Conservation (phyloP, 352 stramenopile genomes). For the Phytophthora tentaculata region DNA sequence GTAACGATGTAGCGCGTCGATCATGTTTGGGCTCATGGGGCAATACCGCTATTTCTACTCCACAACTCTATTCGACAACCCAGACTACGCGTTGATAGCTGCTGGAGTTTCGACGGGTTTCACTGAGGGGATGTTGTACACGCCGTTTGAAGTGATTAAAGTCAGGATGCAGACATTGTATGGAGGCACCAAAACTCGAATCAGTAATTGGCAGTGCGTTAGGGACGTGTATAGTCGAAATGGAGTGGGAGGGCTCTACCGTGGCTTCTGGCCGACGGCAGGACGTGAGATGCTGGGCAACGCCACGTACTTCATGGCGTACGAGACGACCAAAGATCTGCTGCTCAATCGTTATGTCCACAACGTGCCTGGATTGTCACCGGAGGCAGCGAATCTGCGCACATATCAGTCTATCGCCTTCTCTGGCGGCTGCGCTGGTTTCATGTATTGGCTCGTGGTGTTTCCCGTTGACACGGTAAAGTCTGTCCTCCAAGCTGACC, state of each 20-base stretch:
- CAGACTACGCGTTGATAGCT: conserved; percentile 55
- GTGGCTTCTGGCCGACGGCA: conserved; percentile 66
- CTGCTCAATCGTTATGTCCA: conserved; percentile 66
- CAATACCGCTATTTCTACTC: conserved; percentile 80
- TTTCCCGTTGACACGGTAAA: conserved; percentile 88
- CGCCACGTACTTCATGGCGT: conserved; percentile 85
- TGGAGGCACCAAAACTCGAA: conserved; percentile 49
- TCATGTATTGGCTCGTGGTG: conserved; percentile 87
- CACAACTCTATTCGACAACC: conserved; percentile 65
- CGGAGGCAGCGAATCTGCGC: conserved; percentile 62
- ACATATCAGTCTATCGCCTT: conserved; percentile 80
- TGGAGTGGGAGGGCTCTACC: conserved; percentile 77
- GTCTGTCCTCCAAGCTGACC: conserved; percentile 82
- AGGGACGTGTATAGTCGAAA: conserved; percentile 67
- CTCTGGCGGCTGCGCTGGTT: conserved; percentile 75
- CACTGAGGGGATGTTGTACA: conserved; percentile 72
- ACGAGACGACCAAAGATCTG: conserved; percentile 74
- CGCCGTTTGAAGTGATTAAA: conserved; percentile 78
- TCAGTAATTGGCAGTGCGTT: conserved; percentile 81
- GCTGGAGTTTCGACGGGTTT: conserved; percentile 66
- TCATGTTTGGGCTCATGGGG: conserved; percentile 77
- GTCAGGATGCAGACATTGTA: conserved; percentile 81
- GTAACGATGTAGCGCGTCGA: conserved; percentile 47
- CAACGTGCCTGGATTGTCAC: conserved; percentile 41
- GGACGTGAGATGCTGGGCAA: conserved; percentile 87